Percentiles rank a stretch among this genome's conserved stretches.
phyloP scores from a whole-genome alignment of 179 eudicot genomes.

The Kewa caespitosa region DNA sequence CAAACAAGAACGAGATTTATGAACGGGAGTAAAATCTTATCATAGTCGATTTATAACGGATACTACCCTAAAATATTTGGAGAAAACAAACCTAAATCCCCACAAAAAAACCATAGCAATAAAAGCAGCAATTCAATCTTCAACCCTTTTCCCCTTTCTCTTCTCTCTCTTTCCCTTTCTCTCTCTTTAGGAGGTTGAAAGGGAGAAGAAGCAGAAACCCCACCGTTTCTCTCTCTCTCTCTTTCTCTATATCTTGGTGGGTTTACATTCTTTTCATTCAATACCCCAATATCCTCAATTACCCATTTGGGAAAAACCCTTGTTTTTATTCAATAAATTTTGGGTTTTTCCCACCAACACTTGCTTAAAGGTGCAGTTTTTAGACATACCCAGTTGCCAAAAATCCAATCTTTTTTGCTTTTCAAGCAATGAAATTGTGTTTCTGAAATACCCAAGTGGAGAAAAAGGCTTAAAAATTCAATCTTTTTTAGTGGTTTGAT shows the following conservation, averaged over 20 bases:
- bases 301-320: slow-evolving; percentile 4
- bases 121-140: no score
- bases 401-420: background rate
- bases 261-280: slow-evolving; percentile 3
- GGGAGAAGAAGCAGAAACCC: slow-evolving; percentile 2
- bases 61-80: no score
- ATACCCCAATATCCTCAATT: background rate
- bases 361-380: slow-evolving; percentile 16
- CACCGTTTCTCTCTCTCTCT: background rate
- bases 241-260: background rate
- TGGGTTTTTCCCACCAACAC: background rate
- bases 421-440: background rate
- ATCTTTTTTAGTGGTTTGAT: slow-evolving; percentile 6
- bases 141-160: background rate
- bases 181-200: background rate
- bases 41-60: no score
- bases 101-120: no score
- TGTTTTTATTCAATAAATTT: background rate
- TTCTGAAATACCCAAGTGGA: slow-evolving; percentile 25
- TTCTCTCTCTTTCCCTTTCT: background rate
- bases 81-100: no score
- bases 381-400: slow-evolving; percentile 20
- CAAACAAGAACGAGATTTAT: no score
- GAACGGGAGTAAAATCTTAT: no score
- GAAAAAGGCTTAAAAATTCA: background rate